Percentiles rank a stretch among this genome's conserved stretches.
Evolutionary conservation across 352 stramenopile genomes (phyloP).

Genomic region (Pythium pyrilobum): DNA sequence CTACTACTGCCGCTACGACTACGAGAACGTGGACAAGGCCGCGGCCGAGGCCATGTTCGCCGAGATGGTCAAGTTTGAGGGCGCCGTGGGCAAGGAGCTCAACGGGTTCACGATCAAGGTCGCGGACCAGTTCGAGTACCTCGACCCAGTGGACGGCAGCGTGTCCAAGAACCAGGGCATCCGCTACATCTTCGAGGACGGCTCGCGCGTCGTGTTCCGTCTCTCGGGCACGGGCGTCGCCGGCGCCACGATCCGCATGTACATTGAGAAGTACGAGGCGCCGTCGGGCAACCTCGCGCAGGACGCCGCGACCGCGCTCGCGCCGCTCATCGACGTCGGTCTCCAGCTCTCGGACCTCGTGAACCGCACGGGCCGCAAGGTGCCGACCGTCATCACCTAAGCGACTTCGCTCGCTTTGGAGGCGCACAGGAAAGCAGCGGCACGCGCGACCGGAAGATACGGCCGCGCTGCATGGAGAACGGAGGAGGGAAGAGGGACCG

Average conservation of each 20-base stretch:
- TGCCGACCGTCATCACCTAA: constrained; percentile 98
- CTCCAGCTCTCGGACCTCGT: constrained; percentile 91
- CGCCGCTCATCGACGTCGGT: constrained; percentile 90
- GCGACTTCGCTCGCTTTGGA: not conserved
- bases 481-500: not conserved
- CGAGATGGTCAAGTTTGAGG: constrained; percentile 66
- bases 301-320: constrained; percentile 72
- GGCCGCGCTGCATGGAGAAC: not conserved
- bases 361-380: constrained; percentile 90
- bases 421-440: not conserved
- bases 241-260: constrained; percentile 98
- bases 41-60: constrained; percentile 72
- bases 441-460: not conserved
- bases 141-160: constrained; percentile 97
- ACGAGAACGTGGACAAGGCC: constrained; percentile 96
- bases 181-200: constrained; percentile 94
- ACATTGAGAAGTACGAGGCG: constrained; percentile 99
- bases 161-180: constrained; percentile 96
- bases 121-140: constrained; percentile 98
- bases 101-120: constrained; percentile 79
- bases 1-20: constrained; percentile 99
- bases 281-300: constrained; percentile 79
- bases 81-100: constrained; percentile 56
- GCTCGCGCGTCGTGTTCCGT: constrained; percentile 96
- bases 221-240: constrained; percentile 97